These are phyloP conservation scores for Apiotrichum mycotoxinovorans DNA, from an alignment of 1,284 basidiomycete species.

Conservation along the genomic window DNA sequence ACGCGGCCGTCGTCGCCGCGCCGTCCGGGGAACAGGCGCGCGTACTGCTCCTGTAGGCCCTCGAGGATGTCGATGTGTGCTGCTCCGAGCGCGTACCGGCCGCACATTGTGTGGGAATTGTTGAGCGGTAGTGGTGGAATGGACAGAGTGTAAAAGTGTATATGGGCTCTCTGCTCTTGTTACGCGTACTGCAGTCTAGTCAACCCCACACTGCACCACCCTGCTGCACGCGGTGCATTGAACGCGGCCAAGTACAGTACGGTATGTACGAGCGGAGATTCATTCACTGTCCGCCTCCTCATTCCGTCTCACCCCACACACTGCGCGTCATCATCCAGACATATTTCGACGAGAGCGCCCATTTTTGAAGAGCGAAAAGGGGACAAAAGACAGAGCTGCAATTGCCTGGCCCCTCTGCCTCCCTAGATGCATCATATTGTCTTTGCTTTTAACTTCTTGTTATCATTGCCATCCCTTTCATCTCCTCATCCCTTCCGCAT, in stretches of 20 bases:
- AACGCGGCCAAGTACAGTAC: too few species aligned
- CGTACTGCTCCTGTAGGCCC: slow-evolving; percentile 17
- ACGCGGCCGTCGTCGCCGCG: slow-evolving; percentile 7
- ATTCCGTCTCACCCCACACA: too few species aligned
- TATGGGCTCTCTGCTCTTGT: neutral
- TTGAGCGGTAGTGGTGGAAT: neutral
- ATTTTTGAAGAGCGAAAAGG: neutral
- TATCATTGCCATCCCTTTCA: too few species aligned
- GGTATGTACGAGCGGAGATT: too few species aligned
- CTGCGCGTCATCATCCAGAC: neutral
- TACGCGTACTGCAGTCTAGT: neutral
- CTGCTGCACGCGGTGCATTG: too few species aligned
- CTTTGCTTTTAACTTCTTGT: too few species aligned
- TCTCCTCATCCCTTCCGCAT: too few species aligned
- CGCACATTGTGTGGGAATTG: slow-evolving; percentile 31
- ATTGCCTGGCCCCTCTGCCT: too few species aligned
- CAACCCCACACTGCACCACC: neutral
- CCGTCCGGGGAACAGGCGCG: slow-evolving; percentile 11
- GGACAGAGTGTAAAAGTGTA: slow-evolving; percentile 1
- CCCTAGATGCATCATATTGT: too few species aligned
- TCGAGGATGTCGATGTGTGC: slow-evolving; percentile 22
- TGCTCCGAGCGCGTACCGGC: slow-evolving; percentile 40
- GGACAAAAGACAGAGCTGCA: too few species aligned
- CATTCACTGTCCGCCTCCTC: too few species aligned
- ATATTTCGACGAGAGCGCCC: neutral